These are phyloP conservation scores for Geranium rotundifolium DNA, from an alignment of 345 rosid genomes.

Conservation along the genomic window DNA sequence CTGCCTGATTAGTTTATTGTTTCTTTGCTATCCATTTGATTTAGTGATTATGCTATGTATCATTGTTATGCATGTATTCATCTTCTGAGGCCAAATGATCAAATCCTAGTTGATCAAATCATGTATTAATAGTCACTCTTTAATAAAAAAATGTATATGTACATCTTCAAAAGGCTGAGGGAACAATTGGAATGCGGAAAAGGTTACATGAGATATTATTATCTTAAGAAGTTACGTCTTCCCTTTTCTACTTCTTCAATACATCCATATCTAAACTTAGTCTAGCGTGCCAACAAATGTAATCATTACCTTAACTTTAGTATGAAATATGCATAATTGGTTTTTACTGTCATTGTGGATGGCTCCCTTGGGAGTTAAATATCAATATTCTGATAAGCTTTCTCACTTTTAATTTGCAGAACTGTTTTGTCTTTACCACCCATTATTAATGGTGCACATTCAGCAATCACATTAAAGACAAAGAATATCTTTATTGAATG, in stretches of 20 bases:
- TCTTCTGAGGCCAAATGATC: too few relatives aligned
- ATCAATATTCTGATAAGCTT: background rate
- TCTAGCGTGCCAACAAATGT: background rate
- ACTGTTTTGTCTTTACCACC: constrained; percentile 89
- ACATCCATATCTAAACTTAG: background rate
- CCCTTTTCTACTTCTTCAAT: background rate
- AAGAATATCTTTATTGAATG: constrained; percentile 92
- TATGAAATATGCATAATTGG: too few relatives aligned
- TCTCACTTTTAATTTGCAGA: constrained; percentile 30
- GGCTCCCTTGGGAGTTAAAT: background rate
- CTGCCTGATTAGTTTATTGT: background rate
- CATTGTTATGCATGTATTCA: too few relatives aligned
- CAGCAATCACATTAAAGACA: constrained; percentile 82
- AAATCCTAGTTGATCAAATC: too few relatives aligned
- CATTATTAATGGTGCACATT: constrained; percentile 89
- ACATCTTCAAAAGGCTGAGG: background rate
- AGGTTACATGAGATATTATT: too few relatives aligned
- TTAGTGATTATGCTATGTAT: too few relatives aligned
- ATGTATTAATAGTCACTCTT: too few relatives aligned
- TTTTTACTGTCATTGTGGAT: background rate
- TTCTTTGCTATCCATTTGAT: background rate
- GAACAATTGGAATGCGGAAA: background rate
- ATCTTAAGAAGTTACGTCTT: too few relatives aligned
- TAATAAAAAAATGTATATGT: too few relatives aligned
- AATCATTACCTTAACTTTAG: background rate